Conservation (phyloP, 2,329 filamentous ascomycete species). For the Aspergillus hortae region DNA sequence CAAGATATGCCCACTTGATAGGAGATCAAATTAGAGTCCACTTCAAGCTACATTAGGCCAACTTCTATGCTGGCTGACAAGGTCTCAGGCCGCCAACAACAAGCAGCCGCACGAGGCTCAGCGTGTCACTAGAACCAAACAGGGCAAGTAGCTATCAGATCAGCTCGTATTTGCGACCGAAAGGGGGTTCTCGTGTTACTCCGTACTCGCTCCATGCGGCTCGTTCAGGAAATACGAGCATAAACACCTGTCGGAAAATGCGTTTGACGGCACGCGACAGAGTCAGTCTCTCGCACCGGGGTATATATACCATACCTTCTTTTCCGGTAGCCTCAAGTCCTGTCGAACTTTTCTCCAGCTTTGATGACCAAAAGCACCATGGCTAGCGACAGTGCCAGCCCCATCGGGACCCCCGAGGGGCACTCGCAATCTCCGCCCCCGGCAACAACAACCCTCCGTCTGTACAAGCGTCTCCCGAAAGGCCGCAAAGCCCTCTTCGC, state of each 20-base stretch:
- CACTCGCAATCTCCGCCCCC: background rate
- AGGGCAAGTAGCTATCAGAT: background rate
- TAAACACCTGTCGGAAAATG: background rate
- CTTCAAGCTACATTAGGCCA: background rate
- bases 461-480: slow-evolving; percentile 6
- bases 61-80: background rate
- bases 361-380: too few relatives aligned
- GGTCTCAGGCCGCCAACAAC: background rate
- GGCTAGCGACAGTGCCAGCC: too few relatives aligned
- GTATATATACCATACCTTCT: too few relatives aligned
- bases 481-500: slow-evolving; percentile 9
- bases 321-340: too few relatives aligned
- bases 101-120: background rate
- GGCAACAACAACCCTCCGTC: background rate
- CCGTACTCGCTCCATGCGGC: background rate
- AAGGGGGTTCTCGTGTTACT: too few relatives aligned
- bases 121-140: background rate
- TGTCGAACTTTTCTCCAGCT: too few relatives aligned
- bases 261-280: too few relatives aligned
- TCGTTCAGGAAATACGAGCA: background rate
- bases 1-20: background rate
- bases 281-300: too few relatives aligned
- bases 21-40: background rate
- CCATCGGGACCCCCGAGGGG: too few relatives aligned
- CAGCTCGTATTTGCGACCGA: background rate